Evolutionary conservation across 2,329 filamentous ascomycete species (phyloP), one percentile per base, ranked within the genome.

Genomic region (Tolypocladium tundrense): DNA sequence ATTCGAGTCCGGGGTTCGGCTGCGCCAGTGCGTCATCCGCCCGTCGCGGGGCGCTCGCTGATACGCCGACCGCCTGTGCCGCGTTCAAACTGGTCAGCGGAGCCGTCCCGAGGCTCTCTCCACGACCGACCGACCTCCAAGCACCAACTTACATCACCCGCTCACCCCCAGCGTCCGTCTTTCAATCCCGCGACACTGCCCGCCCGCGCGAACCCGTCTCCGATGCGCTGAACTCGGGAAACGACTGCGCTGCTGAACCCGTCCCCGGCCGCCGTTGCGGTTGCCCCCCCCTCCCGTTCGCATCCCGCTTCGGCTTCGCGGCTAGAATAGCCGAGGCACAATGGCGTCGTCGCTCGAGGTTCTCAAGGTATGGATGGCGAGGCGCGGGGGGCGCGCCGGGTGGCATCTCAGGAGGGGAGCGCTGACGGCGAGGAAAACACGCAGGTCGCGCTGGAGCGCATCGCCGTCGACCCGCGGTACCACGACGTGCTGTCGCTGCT

Each of bases 401-500:
- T 21, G 35, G 37, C 33, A 8, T 35, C 3, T 8, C 4, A 8
- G 5, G 19, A 35, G 14, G 10, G 19, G 48, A 52, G 31, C 4
- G 40, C 53, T 51, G 48, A 52, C 42, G 31, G 35, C 21, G 41
- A 35, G n/a, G 9, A 19, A 52, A 5, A 8, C 10, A 27, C 48
- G 48, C 67, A 93, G 88, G 78, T 80, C 65, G 79, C 82, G 61
- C 76, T 92, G 65, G 91, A 96, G 76, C 81, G 82, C 65, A 80
- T 96, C 58, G 79, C 92, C 64, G 83, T 94, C 61, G 86, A 97
- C 71, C 91, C 92, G 7, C 81, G 85, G 64, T 90, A 96, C 75
- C 90, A 94, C 67, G 90, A 94, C 67, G 72, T 91, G 58, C 83
- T 99, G 61, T 85, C 90, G 58, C 80, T 99, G 64, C 72, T 96